Evolutionary conservation across 2,329 filamentous ascomycete genomes (phyloP).

Genomic region (Parasarocladium wereldwijsianum): DNA sequence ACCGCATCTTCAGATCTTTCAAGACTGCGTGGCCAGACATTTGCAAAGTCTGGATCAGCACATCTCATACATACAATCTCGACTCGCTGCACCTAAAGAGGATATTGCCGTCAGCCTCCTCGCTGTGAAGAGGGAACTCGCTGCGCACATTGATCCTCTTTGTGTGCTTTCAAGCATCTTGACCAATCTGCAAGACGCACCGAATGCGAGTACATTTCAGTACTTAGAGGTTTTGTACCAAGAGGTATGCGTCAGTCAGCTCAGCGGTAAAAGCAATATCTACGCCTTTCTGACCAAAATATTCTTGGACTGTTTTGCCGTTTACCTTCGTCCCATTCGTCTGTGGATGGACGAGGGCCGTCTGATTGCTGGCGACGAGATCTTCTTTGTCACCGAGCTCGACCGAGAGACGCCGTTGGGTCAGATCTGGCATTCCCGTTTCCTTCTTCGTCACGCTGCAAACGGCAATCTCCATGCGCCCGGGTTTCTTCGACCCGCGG

Average conservation of each 20-base stretch:
- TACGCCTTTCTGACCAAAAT: constrained; percentile 52
- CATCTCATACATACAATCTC: constrained; percentile 44
- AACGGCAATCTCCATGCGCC: constrained; percentile 54
- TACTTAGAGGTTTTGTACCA: constrained; percentile 69
- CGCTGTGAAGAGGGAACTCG: constrained; percentile 42
- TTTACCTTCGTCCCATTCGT: constrained; percentile 68
- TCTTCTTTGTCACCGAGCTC: constrained; percentile 60
- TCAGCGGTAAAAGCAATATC: constrained; percentile 44
- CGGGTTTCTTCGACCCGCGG: constrained; percentile 55
- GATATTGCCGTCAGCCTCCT: constrained; percentile 53
- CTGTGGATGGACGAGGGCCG: constrained; percentile 75
- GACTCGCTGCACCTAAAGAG: constrained; percentile 36
- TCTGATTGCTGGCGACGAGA: constrained; percentile 47
- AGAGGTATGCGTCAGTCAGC: constrained; percentile 52
- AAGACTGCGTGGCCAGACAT: constrained; percentile 42
- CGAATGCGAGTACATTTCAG: constrained; percentile 43
- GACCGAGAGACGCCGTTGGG: constrained; percentile 38
- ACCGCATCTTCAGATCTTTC: constrained; percentile 57
- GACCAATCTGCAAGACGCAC: constrained; percentile 11
- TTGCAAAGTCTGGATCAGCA: constrained; percentile 42
- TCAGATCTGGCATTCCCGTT: constrained; percentile 65
- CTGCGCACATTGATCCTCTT: constrained; percentile 37
- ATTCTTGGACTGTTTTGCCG: constrained; percentile 69
- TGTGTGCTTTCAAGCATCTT: constrained; percentile 47
- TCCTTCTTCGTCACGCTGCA: constrained; percentile 45